Evolutionary conservation across 768 basidiomycete genomes (phyloP).

Genomic region (Kondoa subrosea): DNA sequence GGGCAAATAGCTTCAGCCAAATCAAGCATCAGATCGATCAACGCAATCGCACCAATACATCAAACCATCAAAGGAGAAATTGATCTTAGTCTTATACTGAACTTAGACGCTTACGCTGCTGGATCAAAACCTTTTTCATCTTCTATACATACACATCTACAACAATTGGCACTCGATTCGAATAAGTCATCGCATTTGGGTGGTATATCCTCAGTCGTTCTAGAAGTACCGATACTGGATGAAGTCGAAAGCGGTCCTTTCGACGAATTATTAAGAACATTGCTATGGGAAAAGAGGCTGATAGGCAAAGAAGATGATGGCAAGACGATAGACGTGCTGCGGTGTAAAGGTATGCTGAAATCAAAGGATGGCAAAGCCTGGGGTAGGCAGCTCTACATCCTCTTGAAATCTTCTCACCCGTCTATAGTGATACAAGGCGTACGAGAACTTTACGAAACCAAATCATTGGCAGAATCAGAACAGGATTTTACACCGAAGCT

Average conservation of each 20-base stretch:
- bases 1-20: conserved; percentile 41
- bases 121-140: conserved; percentile 28
- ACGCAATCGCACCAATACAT: conserved; percentile 60
- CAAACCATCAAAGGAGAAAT: conserved; percentile 54
- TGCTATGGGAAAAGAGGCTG: conserved; percentile 63
- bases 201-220: conserved; percentile 60
- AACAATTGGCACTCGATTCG: not conserved
- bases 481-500: not conserved
- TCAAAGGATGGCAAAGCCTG: conserved; percentile 36
- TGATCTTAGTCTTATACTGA: conserved; percentile 59
- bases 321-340: conserved; percentile 44
- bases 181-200: conserved; percentile 33
- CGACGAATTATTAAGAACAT: conserved; percentile 60
- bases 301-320: conserved; percentile 27
- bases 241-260: conserved; percentile 39
- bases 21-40: conserved; percentile 47
- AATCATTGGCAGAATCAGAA: conserved; percentile 9
- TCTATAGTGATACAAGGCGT: conserved; percentile 77
- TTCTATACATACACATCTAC: conserved; percentile 7
- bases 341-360: conserved; percentile 69
- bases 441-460: conserved; percentile 60
- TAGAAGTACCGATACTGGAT: conserved; percentile 49
- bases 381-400: conserved; percentile 18
- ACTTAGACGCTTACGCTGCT: conserved; percentile 57
- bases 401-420: conserved; percentile 16